These are phyloP conservation scores for Vigna unguiculata DNA, from an alignment of 306 rosid species.

Conservation along the genomic window DNA sequence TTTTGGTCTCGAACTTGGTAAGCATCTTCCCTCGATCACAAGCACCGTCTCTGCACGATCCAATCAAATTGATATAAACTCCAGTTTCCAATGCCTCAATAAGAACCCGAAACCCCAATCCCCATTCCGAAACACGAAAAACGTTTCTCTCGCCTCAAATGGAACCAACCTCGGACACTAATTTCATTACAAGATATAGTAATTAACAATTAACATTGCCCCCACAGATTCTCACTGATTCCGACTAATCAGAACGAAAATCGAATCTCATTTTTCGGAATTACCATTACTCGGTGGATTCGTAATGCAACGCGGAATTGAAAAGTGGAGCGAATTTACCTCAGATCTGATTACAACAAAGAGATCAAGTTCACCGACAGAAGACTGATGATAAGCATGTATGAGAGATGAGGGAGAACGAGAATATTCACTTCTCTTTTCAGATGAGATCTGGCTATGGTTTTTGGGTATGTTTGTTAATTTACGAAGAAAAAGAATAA, in stretches of 20 bases:
- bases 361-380: constrained; percentile 44
- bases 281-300: neutral
- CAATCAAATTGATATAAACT: constrained; percentile 44
- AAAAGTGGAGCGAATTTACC: constrained; percentile 41
- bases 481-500: constrained; percentile 24
- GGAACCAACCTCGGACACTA: constrained; percentile 11
- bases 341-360: constrained; percentile 45
- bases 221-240: neutral
- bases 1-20: constrained; percentile 98
- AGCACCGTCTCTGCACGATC: constrained; percentile 46
- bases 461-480: constrained; percentile 28
- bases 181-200: neutral
- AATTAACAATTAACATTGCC: constrained; percentile 37
- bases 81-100: constrained; percentile 18
- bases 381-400: constrained; percentile 21
- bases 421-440: constrained; percentile 38
- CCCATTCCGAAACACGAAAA: constrained; percentile 19
- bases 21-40: constrained; percentile 67
- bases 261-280: neutral
- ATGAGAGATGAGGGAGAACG: constrained; percentile 18
- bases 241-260: neutral
- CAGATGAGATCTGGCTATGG: constrained; percentile 55
- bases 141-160: neutral
- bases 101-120: constrained; percentile 36
- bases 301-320: neutral